Percentiles rank a stretch among this genome's conserved stretches.
Evolutionary conservation across 2,329 filamentous ascomycete genomes (phyloP).

Genomic region (Cryphonectria carpinicola): DNA sequence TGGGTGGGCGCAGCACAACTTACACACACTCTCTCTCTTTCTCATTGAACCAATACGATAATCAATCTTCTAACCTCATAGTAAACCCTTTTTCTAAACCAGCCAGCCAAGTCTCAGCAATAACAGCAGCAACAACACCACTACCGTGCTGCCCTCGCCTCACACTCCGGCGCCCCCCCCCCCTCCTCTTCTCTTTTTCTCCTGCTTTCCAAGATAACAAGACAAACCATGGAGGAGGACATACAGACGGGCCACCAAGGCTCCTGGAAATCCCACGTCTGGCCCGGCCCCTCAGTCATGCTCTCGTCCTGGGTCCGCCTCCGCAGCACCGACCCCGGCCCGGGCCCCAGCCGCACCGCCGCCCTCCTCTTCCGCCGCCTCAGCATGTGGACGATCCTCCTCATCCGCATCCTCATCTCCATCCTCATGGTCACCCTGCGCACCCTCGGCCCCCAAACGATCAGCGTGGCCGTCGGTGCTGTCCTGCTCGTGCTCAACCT

Average conservation of each 20-base stretch:
- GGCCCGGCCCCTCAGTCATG: constrained; percentile 12
- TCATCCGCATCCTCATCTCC: constrained; percentile 12
- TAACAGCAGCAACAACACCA: neutral
- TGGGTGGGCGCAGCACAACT: neutral
- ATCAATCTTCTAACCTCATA: neutral
- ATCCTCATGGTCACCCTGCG: constrained; percentile 6
- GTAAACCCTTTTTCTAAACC: neutral
- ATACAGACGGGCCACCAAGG: neutral
- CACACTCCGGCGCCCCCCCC: neutral
- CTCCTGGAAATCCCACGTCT: constrained; percentile 24
- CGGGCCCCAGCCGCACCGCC: too few relatives aligned
- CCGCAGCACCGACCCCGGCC: neutral
- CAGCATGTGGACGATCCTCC: constrained; percentile 23
- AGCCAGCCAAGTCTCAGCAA: neutral
- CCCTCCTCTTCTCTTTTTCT: too few relatives aligned
- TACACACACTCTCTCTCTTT: neutral
- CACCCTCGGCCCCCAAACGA: constrained; percentile 9
- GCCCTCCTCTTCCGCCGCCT: constrained; percentile 6
- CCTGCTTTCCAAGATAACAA: neutral
- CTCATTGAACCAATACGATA: neutral
- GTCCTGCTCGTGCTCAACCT: constrained; percentile 15
- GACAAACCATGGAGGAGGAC: constrained; percentile 12
- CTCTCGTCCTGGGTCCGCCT: constrained; percentile 10
- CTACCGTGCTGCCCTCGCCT: neutral
- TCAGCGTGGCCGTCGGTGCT: constrained; percentile 10